Conservation (phyloP, 2,329 filamentous ascomycete genomes). For the Fusarium duplospermum region DNA sequence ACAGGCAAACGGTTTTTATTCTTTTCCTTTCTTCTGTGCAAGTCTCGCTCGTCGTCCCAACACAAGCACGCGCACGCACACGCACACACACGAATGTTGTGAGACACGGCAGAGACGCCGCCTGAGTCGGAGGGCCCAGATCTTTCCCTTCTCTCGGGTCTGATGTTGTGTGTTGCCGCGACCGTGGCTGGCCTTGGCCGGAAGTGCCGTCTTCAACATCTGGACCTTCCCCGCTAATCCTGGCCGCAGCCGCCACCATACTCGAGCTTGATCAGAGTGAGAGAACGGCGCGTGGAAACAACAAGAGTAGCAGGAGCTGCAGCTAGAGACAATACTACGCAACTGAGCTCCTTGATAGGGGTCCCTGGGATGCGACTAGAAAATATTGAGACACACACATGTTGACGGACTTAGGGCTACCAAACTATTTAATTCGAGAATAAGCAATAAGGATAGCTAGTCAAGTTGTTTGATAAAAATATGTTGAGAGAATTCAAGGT, state of each 20-base stretch:
- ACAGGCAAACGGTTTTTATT: slow-evolving; percentile 12
- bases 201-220: slow-evolving; percentile 15
- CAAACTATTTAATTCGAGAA: neutral
- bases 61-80: neutral
- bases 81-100: slow-evolving; percentile 20
- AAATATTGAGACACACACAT: neutral
- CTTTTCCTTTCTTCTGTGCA: neutral
- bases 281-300: slow-evolving; percentile 13
- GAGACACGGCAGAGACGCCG: slow-evolving; percentile 15
- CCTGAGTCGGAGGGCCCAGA: slow-evolving; percentile 20
- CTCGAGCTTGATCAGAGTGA: neutral
- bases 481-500: neutral
- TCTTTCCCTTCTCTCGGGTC: slow-evolving; percentile 15
- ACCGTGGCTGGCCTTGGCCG: slow-evolving; percentile 1
- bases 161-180: neutral
- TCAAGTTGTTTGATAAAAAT: neutral
- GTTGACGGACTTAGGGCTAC: neutral
- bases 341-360: neutral
- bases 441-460: neutral
- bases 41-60: neutral
- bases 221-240: neutral
- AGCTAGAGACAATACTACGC: neutral
- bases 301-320: slow-evolving; percentile 1
- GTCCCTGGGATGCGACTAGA: neutral
- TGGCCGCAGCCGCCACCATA: slow-evolving; percentile 10